phyloP scores from a whole-genome alignment of 306 rosid species.

The Corylus americana region DNA sequence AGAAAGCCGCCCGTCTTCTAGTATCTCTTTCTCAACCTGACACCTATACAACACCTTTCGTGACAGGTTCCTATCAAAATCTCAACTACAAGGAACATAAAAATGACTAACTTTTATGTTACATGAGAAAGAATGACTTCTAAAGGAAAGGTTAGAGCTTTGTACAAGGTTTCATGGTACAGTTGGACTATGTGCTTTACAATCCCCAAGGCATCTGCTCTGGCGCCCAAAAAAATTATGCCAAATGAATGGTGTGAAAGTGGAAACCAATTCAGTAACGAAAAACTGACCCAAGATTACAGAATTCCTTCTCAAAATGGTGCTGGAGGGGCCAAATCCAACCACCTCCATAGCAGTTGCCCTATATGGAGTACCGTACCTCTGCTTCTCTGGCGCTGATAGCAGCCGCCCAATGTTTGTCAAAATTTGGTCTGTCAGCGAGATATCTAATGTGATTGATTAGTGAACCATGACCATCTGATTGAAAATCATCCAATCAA shows the following conservation, averaged over 20 bases:
- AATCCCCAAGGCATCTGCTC: conserved; percentile 46
- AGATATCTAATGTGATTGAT: conserved; percentile 10
- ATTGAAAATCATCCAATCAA: conserved; percentile 17
- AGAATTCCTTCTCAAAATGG: conserved; percentile 32
- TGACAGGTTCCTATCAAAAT: conserved; percentile 58
- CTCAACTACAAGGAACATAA: conserved; percentile 29
- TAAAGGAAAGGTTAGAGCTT: conserved; percentile 59
- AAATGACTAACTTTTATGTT: conserved; percentile 57
- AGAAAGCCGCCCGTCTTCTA: conserved; percentile 55
- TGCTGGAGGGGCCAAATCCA: conserved; percentile 14
- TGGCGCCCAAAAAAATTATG: conserved; percentile 34
- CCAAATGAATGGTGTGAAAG: conserved; percentile 41
- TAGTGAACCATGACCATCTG: conserved; percentile 21
- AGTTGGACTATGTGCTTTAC: conserved; percentile 45
- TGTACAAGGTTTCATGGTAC: conserved; percentile 65
- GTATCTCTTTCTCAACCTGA: conserved; percentile 53
- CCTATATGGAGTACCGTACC: conserved; percentile 1
- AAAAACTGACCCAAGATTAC: conserved; percentile 32
- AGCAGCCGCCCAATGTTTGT: conserved; percentile 9
- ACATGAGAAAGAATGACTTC: conserved; percentile 67
- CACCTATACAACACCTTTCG: conserved; percentile 66
- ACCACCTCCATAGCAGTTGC: background rate
- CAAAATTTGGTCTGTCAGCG: conserved; percentile 13
- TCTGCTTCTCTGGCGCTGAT: conserved; percentile 17
- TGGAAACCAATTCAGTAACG: conserved; percentile 31